Base-by-base conservation (phyloP, 2,329 filamentous ascomycete species). In the Pseudogymnoascus sp. region DNA sequence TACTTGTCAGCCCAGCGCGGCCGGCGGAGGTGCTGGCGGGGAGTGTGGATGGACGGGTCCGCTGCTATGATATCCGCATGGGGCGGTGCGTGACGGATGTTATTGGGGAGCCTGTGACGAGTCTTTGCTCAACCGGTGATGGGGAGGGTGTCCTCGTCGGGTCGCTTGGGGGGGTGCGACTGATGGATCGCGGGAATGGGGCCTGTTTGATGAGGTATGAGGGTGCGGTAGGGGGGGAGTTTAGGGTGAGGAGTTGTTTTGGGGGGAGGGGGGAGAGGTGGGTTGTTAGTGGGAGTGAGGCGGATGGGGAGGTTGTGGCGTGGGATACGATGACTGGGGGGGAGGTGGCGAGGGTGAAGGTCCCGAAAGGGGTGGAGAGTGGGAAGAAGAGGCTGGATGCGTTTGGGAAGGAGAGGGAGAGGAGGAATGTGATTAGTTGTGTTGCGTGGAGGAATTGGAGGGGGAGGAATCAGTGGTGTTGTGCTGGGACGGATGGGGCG, bases 251-350 rank as follows among this genome's bases (percentile, higher is more conserved):
- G 64, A 73, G 68, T 64, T 79, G 83, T 70, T 77, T 97, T 63
- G 93, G 90, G 0, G 81, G 85, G 31, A 60, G 34, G 21, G 86
- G 83, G 67, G 93, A 96, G 75, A 86, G 84, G 65, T 87, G 88
- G 60, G 90, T 95, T 1, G 71, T 97, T 3, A 89, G 86, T 61
- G 93, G 93, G 6, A 91, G 92, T 70, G 93, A 97, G 75, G 80
- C 83, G 71, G 67, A 69, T 66, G 67, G 64, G 42, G 64, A 74
- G 64, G 71, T 74, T 2, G 91, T 87, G 78, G 90, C 86, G 1
- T 97, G 93, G 93, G 92, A 97, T 76, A 77, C 96, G 18, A 74
- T 96, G 63, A 88, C 83, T 5, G 93, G 91, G 1, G 83, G 86
- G 63, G 73, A 89, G 61, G 79, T 85, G 64, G 84, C 88, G 34